A percentile compares a stretch with the other conserved stretches of the same genome.
phyloP scores from a whole-genome alignment of 2,329 filamentous ascomycete species.

The Leptosphaerulina australis region DNA sequence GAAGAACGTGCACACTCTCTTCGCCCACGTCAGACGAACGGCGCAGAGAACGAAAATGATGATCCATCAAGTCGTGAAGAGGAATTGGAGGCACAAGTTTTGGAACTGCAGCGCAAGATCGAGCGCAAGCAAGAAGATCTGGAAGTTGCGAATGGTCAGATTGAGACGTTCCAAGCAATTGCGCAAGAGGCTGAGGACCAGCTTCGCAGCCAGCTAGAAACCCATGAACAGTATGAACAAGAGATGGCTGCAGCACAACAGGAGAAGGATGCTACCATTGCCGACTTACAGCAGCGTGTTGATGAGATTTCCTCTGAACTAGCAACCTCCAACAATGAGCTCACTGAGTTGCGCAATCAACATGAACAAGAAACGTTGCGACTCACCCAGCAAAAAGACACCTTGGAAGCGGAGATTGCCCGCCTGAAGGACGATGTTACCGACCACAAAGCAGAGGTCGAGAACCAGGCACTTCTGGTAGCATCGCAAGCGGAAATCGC shows the following conservation, averaged over 20 bases:
- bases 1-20: slow-evolving; percentile 85
- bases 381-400: slow-evolving; percentile 82
- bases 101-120: slow-evolving; percentile 84
- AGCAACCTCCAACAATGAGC: slow-evolving; percentile 77
- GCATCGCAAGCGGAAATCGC: slow-evolving; percentile 94
- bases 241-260: slow-evolving; percentile 78
- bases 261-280: slow-evolving; percentile 79
- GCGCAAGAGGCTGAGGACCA: slow-evolving; percentile 88
- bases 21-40: slow-evolving; percentile 71
- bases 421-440: slow-evolving; percentile 85
- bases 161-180: slow-evolving; percentile 86
- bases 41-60: slow-evolving; percentile 56
- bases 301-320: slow-evolving; percentile 86
- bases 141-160: slow-evolving; percentile 78
- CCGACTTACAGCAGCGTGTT: slow-evolving; percentile 80
- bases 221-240: slow-evolving; percentile 73
- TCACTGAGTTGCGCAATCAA: slow-evolving; percentile 78
- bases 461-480: slow-evolving; percentile 88
- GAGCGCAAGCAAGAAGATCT: slow-evolving; percentile 81
- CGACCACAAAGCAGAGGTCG: slow-evolving; percentile 76
- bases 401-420: slow-evolving; percentile 77
- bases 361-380: slow-evolving; percentile 73
- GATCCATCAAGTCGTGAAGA: slow-evolving; percentile 70
- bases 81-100: slow-evolving; percentile 81
- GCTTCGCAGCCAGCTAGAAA: slow-evolving; percentile 76